Percentiles rank a stretch among this genome's conserved stretches.
Conservation (phyloP, 2,329 filamentous ascomycete species). For the Aspergillus novoparasiticus region DNA sequence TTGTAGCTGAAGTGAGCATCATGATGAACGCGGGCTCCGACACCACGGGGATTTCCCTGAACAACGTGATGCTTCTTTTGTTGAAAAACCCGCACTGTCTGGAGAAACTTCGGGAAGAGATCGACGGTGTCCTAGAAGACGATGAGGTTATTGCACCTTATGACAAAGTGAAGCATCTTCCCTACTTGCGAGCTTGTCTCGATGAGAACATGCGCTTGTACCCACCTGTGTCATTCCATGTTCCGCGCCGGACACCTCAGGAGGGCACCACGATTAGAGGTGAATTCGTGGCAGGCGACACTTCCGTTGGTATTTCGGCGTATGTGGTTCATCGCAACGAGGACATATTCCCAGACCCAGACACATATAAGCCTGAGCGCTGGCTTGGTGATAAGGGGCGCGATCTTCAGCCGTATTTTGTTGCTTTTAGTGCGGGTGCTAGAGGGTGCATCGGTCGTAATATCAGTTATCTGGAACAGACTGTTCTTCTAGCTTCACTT, state of each 20-base stretch:
- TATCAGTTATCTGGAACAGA: neutral
- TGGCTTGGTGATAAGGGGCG: slow-evolving; percentile 44
- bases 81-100: slow-evolving; percentile 48
- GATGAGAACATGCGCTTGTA: slow-evolving; percentile 51
- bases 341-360: slow-evolving; percentile 36
- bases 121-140: slow-evolving; percentile 45
- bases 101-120: slow-evolving; percentile 43
- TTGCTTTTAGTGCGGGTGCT: slow-evolving; percentile 40
- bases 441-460: slow-evolving; percentile 1
- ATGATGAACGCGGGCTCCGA: slow-evolving; percentile 51
- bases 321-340: slow-evolving; percentile 42
- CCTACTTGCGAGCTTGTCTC: slow-evolving; percentile 54
- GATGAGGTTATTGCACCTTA: slow-evolving; percentile 50
- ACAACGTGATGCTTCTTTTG: slow-evolving; percentile 54
- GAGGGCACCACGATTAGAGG: slow-evolving; percentile 42
- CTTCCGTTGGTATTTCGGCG: slow-evolving; percentile 46
- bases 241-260: slow-evolving; percentile 47
- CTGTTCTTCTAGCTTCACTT: neutral
- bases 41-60: slow-evolving; percentile 55
- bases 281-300: slow-evolving; percentile 37
- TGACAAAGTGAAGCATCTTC: slow-evolving; percentile 51
- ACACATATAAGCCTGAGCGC: slow-evolving; percentile 40
- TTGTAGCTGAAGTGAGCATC: slow-evolving; percentile 54
- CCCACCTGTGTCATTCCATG: slow-evolving; percentile 44
- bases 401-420: slow-evolving; percentile 39